Evolutionary conservation across 192 early-diverging fungal species (phyloP), one percentile per base, ranked within the genome.

Genomic region (Umbelopsis isabellina): DNA sequence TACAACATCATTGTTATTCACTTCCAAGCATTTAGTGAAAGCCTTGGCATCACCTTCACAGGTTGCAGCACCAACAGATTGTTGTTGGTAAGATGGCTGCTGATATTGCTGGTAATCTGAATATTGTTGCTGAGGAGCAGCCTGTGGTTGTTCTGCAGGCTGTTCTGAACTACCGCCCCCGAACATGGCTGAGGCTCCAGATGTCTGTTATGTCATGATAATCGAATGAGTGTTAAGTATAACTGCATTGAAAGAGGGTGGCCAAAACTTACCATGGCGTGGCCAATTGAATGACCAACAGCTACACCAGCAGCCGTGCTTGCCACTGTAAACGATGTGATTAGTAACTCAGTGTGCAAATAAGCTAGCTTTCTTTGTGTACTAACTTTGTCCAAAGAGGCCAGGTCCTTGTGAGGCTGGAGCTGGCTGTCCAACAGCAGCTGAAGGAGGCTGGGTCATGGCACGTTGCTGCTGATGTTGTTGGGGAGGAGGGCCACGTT

Each of bases 301-400:
- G 94, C 95, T 53, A 94, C 93, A 83, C 94, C 94, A 53, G 92
- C 95, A 61, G 94, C 95, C 23, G 95, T 95, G 22, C 93, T 84
- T 21, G 93, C 95, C 92, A 95, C 84, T 78, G 58, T 18, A 44
- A 4, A 55, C 35, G 68, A 35, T 22, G 46, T 46, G 27, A 35
- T 74, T 53, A 58, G 45, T n/a, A 21, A 45, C 27, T 21, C 4
- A 13, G n/a, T 70, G 10, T 65, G 11, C 18, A 50, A 13, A n/a
- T 46, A 15, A 51, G 27, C 4, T 41, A 30, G 21, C 18, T 23
- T 58, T 50, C 15, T 49, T 8, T 27, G 21, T 41, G 10, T 41
- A 52, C 22, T 75, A 72, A 74, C 75, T 95, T 82, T 95, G 88
- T 44, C 87, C 89, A 75, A 91, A 90, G 67, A 95, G 70, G 35